Evolutionary conservation across 768 basidiomycete genomes (phyloP).

Genomic region (Rhodotorula diobovata): DNA sequence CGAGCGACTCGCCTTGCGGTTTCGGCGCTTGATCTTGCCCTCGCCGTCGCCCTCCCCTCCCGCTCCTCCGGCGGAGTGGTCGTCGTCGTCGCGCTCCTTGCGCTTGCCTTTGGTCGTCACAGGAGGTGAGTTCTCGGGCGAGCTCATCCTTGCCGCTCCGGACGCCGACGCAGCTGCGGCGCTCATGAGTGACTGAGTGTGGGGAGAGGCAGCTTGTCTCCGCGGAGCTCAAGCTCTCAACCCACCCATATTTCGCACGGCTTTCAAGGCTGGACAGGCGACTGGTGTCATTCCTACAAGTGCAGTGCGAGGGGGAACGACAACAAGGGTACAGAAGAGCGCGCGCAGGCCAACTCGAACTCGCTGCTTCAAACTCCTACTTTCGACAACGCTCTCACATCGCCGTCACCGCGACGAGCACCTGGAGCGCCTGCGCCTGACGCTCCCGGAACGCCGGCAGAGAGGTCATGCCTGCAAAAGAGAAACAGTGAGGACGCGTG

Average conservation of each 20-base stretch:
- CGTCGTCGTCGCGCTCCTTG: conserved; percentile 5
- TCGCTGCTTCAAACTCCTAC: too few species aligned
- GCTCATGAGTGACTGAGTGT: neutral
- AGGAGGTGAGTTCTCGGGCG: neutral
- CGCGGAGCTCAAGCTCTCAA: neutral
- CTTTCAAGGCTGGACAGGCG: too few species aligned
- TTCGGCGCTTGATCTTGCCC: conserved; percentile 9
- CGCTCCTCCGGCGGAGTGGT: neutral
- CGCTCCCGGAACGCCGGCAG: conserved; percentile 61
- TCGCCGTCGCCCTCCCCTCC: neutral
- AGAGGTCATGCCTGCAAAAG: conserved; percentile 56
- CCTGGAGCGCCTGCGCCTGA: conserved; percentile 42
- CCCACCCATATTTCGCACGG: neutral
- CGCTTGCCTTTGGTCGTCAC: neutral
- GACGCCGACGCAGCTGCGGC: neutral
- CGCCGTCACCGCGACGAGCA: conserved; percentile 33
- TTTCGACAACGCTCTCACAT: neutral
- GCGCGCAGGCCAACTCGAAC: too few species aligned
- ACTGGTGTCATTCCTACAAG: too few species aligned
- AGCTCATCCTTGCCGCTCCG: neutral
- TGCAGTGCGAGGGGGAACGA: too few species aligned
- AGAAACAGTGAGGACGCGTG: neutral
- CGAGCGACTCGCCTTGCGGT: conserved; percentile 1
- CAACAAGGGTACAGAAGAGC: too few species aligned
- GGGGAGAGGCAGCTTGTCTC: neutral